Evolutionary conservation across 2,329 filamentous ascomycete species (phyloP).

Genomic region (Nothopassalora personata): DNA sequence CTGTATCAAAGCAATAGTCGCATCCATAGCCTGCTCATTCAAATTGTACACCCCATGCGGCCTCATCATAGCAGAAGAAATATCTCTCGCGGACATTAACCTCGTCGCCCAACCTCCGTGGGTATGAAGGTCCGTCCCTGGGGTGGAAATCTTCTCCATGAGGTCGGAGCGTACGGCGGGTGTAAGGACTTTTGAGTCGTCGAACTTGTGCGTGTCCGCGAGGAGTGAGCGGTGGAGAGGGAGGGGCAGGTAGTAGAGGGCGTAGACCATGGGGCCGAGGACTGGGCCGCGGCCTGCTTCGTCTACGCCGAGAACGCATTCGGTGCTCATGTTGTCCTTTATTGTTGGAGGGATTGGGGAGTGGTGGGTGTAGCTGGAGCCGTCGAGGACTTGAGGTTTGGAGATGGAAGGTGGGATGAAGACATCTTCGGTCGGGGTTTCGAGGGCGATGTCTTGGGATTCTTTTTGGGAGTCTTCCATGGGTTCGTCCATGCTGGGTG

Average conservation of each 20-base stretch:
- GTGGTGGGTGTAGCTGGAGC: slow-evolving; percentile 46
- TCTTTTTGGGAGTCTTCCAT: slow-evolving; percentile 26
- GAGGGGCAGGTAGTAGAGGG: slow-evolving; percentile 64
- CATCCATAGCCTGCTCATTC: slow-evolving; percentile 92
- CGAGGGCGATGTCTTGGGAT: slow-evolving; percentile 29
- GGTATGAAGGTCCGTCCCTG: slow-evolving; percentile 51
- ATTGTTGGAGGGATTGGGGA: slow-evolving; percentile 41
- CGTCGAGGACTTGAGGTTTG: slow-evolving; percentile 35
- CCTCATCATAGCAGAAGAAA: slow-evolving; percentile 70
- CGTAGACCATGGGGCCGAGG: slow-evolving; percentile 69
- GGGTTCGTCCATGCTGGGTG: slow-evolving; percentile 26
- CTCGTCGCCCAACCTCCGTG: slow-evolving; percentile 80
- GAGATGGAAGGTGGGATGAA: slow-evolving; percentile 47
- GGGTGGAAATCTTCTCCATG: slow-evolving; percentile 65
- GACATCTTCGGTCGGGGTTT: slow-evolving; percentile 33
- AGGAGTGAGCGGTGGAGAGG: slow-evolving; percentile 66
- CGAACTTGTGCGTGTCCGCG: slow-evolving; percentile 74
- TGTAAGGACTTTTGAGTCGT: slow-evolving; percentile 91
- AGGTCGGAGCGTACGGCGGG: slow-evolving; percentile 70
- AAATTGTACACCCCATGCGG: slow-evolving; percentile 69
- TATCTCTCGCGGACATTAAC: slow-evolving; percentile 76
- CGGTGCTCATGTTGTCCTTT: slow-evolving; percentile 42
- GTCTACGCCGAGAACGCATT: slow-evolving; percentile 81
- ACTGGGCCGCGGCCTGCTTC: slow-evolving; percentile 92
- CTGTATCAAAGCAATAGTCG: slow-evolving; percentile 75